Base-by-base conservation (phyloP, 805 yeast species). In the Yarrowia phangngaensis region DNA sequence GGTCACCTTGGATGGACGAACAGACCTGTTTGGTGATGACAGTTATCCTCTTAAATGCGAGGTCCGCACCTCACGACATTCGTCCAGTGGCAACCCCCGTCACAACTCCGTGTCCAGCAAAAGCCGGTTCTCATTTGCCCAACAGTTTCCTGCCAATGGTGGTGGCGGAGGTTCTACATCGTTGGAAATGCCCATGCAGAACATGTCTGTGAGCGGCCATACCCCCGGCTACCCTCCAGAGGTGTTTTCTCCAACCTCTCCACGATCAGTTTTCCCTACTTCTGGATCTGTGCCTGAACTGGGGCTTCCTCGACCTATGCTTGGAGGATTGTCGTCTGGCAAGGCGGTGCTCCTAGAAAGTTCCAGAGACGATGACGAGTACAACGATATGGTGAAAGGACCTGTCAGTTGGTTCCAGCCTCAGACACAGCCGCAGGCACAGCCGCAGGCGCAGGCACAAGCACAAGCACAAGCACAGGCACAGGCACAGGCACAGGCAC, bases 201-300 rank as follows among this genome's bases (percentile, higher is more conserved):
- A 41, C 35, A 29, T 41, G 34, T 29, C 35, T n/a, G 35, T 41
- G 35, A 41, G 30, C 35, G 35, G 30, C 34, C 20, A 33, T 14
- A 14, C 34, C 22, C 15, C 31, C 8, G 45, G 45, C 6, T 38
- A 38, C 32, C 45, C 38, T 22, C 50, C 23, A 24, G 52, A 46
- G 13, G 36, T 55, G 30, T 56, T 57, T 19, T 52, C 60, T 6
- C 60, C 62, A 2, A 58, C 61, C 6, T 54, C 59, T 13, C 59
- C 61, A 4, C 54, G 56, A 17, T 33, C 55, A 16, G 28, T 56
- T 12, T 56, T 55, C 50, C 57, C 58, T 8, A 23, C 50, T 13
- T 26, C 45, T 4, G 52, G 45, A 4, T 29, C 47, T 22, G 49
- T 31, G 16, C 50, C 51, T 2, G 40, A 45, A 9, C 40, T 45